These are phyloP conservation scores for Podaxis pistillaris DNA, from an alignment of 768 basidiomycete genomes.

Conservation along the genomic window DNA sequence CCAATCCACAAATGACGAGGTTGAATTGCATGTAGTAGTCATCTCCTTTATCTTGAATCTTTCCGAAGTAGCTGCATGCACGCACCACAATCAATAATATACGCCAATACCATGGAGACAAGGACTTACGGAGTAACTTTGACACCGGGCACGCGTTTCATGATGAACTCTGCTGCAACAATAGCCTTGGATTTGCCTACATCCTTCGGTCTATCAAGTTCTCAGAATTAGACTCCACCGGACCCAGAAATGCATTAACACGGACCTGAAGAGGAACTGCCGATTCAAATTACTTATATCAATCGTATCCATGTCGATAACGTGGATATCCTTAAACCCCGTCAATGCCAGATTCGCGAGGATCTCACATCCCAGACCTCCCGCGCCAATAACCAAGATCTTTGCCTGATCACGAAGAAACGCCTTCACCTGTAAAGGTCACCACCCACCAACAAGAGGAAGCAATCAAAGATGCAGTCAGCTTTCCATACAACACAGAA, in stretches of 20 bases:
- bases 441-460: neutral
- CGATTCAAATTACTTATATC: constrained; percentile 98
- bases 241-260: neutral
- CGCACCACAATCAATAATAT: neutral
- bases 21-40: constrained; percentile 97
- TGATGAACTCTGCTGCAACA: constrained; percentile 94
- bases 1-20: constrained; percentile 94
- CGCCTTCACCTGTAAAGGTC: constrained; percentile 67
- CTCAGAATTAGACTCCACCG: neutral
- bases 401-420: constrained; percentile 85
- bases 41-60: constrained; percentile 97
- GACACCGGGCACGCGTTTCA: constrained; percentile 95
- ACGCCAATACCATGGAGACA: neutral
- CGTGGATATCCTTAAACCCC: constrained; percentile 98
- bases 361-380: constrained; percentile 97
- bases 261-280: constrained; percentile 94
- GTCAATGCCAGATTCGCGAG: constrained; percentile 93
- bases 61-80: constrained; percentile 78
- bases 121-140: constrained; percentile 87
- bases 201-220: constrained; percentile 65
- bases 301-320: constrained; percentile 99
- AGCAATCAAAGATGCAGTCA: neutral
- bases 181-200: constrained; percentile 94
- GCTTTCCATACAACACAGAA: neutral
- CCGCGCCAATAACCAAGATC: constrained; percentile 96